These are phyloP conservation scores for Prunus fruticosa DNA, from an alignment of 306 rosid species.

Conservation along the genomic window DNA sequence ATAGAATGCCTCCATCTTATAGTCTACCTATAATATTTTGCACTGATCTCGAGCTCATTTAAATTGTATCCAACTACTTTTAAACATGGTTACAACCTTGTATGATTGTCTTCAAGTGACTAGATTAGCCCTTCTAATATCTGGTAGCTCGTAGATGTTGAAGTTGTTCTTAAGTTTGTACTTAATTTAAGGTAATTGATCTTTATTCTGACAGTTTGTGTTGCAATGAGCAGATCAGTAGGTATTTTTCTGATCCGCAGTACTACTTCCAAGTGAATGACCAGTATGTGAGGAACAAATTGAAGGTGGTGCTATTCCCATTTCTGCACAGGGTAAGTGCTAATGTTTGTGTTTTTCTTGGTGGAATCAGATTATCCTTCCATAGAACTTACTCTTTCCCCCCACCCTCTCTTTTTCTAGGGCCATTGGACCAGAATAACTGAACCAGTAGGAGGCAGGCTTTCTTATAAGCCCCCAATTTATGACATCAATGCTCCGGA, in stretches of 20 bases:
- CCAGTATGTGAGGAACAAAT: slow-evolving; percentile 90
- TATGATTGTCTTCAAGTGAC: background rate
- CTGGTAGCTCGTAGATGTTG: background rate
- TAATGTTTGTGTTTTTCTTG: background rate
- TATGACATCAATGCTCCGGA: slow-evolving; percentile 98
- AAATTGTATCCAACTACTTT: background rate
- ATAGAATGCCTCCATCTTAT: too few species aligned
- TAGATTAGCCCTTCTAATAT: background rate
- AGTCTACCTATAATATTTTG: background rate
- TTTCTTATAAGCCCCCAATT: slow-evolving; percentile 88
- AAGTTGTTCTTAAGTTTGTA: background rate
- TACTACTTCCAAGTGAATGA: slow-evolving; percentile 97
- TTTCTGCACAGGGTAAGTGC: slow-evolving; percentile 88
- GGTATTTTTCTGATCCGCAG: slow-evolving; percentile 92
- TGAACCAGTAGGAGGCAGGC: slow-evolving; percentile 97
- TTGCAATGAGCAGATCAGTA: slow-evolving; percentile 65
- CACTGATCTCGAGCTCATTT: background rate
- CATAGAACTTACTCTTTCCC: background rate
- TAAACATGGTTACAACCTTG: background rate
- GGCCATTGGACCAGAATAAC: slow-evolving; percentile 98
- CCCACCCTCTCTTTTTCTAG: slow-evolving; percentile 37
- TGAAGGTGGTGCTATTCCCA: slow-evolving; percentile 92
- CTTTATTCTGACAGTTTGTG: background rate
- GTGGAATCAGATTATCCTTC: background rate
- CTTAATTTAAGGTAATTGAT: background rate